Percentiles rank a stretch among this genome's conserved stretches.
Conservation (phyloP, 192 early-diverging fungal species). For the Obelidium mucronatum region DNA sequence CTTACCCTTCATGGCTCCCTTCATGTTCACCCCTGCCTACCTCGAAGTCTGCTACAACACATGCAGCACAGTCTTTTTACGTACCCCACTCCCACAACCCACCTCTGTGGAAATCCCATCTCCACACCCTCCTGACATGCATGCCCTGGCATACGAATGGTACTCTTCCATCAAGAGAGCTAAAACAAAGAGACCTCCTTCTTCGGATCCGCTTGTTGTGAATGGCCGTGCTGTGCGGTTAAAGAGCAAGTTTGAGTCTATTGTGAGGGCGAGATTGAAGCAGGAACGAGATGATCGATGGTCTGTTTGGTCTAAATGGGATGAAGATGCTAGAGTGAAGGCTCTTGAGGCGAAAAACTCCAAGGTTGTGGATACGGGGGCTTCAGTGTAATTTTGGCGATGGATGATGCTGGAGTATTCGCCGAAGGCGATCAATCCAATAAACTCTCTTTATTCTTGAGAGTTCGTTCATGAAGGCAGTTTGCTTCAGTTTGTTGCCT, state of each 20-base stretch:
- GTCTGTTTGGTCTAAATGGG: conserved; percentile 18
- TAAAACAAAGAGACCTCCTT: conserved; percentile 42
- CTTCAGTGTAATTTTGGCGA: not conserved
- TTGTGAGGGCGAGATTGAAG: conserved; percentile 49
- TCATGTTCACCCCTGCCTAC: conserved; percentile 96
- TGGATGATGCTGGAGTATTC: too few relatives aligned
- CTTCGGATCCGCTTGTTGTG: conserved; percentile 46
- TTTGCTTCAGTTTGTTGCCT: too few relatives aligned
- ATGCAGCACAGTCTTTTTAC: conserved; percentile 87
- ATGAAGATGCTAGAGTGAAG: conserved; percentile 18
- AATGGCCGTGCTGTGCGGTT: conserved; percentile 47
- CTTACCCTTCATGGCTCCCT: conserved; percentile 70
- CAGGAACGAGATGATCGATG: conserved; percentile 24
- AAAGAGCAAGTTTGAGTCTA: conserved; percentile 60
- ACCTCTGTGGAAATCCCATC: conserved; percentile 90
- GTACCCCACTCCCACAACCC: conserved; percentile 87
- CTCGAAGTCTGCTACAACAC: conserved; percentile 97
- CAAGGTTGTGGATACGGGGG: not conserved
- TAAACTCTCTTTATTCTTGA: too few relatives aligned
- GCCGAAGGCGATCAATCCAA: too few relatives aligned
- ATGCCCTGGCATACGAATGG: conserved; percentile 92
- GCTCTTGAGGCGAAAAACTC: not conserved
- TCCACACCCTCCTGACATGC: conserved; percentile 89
- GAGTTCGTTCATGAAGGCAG: too few relatives aligned
- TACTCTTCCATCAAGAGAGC: conserved; percentile 68